A percentile compares a stretch with the other conserved stretches of the same genome.
Conservation (phyloP, 495 filamentous ascomycete genomes). For the Trichoderma reesei region DNA sequence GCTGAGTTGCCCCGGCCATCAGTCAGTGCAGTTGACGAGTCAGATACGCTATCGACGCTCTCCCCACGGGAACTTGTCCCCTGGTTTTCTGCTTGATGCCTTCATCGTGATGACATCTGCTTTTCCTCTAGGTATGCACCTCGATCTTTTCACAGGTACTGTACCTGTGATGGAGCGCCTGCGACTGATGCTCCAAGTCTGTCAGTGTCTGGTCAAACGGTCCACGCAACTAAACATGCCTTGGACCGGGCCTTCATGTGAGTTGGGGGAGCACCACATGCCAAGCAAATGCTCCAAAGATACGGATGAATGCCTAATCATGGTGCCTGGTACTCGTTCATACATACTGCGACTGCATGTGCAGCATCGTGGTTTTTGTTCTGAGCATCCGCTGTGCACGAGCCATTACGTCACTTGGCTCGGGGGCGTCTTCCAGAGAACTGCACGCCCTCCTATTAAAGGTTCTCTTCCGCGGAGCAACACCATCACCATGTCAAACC, state of each 20-base stretch:
- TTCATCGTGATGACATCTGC: conserved; percentile 5
- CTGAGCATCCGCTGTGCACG: neutral
- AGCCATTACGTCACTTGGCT: neutral
- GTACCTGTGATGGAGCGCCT: too few relatives aligned
- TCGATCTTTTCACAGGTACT: too few relatives aligned
- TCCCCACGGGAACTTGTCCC: neutral
- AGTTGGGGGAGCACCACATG: neutral
- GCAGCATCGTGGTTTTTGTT: neutral
- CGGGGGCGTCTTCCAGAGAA: neutral
- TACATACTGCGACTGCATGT: neutral
- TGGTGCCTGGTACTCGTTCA: too few relatives aligned
- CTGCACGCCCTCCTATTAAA: neutral
- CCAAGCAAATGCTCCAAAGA: too few relatives aligned
- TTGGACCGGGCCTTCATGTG: too few relatives aligned
- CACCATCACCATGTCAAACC: neutral
- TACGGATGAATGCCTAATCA: too few relatives aligned
- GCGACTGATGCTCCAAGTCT: too few relatives aligned
- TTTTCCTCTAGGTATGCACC: too few relatives aligned
- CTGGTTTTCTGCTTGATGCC: neutral
- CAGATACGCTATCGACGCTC: neutral
- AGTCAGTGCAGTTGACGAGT: neutral
- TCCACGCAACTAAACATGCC: neutral
- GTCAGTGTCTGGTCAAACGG: too few relatives aligned
- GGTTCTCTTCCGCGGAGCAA: neutral
- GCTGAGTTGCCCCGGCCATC: neutral